These are phyloP conservation scores for Curvularia sp. DNA, from an alignment of 2,329 filamentous ascomycete genomes.

Conservation along the genomic window DNA sequence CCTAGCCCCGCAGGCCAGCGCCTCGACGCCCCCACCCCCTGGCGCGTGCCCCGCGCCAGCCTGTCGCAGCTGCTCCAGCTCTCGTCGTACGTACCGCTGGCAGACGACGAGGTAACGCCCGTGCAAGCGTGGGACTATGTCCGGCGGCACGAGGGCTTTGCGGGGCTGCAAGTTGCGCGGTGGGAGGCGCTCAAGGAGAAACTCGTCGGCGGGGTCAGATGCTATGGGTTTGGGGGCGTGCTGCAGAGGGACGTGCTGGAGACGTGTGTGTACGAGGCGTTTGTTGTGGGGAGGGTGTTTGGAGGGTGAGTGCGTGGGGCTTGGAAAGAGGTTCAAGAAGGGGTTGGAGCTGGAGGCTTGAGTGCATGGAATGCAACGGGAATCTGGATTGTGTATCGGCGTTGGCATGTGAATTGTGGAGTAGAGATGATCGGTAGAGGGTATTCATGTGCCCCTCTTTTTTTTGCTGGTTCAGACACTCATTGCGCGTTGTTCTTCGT, in stretches of 20 bases:
- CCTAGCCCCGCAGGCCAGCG: slow-evolving; percentile 15
- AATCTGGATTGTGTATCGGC: too few species aligned
- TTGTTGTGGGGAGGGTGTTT: slow-evolving; percentile 26
- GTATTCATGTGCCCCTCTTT: too few species aligned
- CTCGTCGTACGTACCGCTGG: slow-evolving; percentile 26
- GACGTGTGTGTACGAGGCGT: slow-evolving; percentile 22
- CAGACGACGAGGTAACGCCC: slow-evolving; percentile 44
- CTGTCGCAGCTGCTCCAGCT: slow-evolving; percentile 32
- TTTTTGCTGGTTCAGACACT: too few species aligned
- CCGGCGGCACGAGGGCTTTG: slow-evolving; percentile 34
- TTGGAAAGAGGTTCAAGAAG: too few species aligned
- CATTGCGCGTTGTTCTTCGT: too few species aligned
- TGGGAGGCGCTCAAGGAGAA: slow-evolving; percentile 37
- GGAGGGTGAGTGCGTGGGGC: slow-evolving; percentile 1
- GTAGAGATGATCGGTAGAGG: too few species aligned
- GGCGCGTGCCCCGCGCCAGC: slow-evolving; percentile 27
- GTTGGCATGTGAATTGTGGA: too few species aligned
- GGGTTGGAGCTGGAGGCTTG: too few species aligned
- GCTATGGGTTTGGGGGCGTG: slow-evolving; percentile 44
- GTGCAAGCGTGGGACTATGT: slow-evolving; percentile 51
- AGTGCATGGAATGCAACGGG: too few species aligned
- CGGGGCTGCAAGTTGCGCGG: slow-evolving; percentile 22
- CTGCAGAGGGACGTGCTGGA: slow-evolving; percentile 25
- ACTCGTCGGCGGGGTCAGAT: slow-evolving; percentile 38
- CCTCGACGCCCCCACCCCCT: slow-evolving; percentile 10